Conservation (phyloP, 495 filamentous ascomycete species). For the Penicillium pancosmium region DNA sequence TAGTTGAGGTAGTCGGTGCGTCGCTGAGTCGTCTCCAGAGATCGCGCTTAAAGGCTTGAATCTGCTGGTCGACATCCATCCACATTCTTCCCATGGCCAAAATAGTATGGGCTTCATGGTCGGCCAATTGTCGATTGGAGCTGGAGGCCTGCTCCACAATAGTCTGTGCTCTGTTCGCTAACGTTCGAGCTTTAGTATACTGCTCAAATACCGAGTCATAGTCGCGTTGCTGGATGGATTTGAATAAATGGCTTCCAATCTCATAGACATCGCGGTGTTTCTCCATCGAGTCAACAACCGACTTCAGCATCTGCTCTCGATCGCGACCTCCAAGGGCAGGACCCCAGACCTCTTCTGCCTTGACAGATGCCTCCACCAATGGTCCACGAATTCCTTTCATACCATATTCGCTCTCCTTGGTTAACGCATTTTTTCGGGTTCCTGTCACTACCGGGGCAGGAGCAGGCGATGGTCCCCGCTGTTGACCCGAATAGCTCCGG, state of each 20-base stretch:
- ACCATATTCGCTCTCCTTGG: conserved; percentile 94
- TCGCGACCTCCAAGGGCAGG: conserved; percentile 92
- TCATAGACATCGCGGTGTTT: conserved; percentile 79
- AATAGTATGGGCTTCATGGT: conserved; percentile 80
- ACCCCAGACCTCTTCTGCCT: conserved; percentile 96
- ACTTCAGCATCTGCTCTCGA: conserved; percentile 81
- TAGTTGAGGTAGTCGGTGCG: conserved; percentile 48
- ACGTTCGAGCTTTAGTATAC: conserved; percentile 74
- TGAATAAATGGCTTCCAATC: conserved; percentile 72
- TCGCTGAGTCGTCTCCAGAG: conserved; percentile 79
- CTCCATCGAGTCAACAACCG: conserved; percentile 72
- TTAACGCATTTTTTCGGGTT: conserved; percentile 80
- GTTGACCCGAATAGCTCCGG: conserved; percentile 53
- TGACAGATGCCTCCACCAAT: conserved; percentile 83
- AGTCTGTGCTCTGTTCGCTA: conserved; percentile 71
- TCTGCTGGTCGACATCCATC: conserved; percentile 83
- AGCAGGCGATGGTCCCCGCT: conserved; percentile 41
- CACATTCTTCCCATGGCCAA: conserved; percentile 92
- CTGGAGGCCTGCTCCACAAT: conserved; percentile 56
- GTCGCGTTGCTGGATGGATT: conserved; percentile 85
- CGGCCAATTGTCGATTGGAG: conserved; percentile 54
- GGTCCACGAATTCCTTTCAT: conserved; percentile 87
- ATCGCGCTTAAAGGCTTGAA: conserved; percentile 83
- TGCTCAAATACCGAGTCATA: conserved; percentile 86
- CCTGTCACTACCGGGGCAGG: conserved; percentile 27